These are phyloP conservation scores for Sarocladium brachiariae DNA, from an alignment of 2,329 filamentous ascomycete species.

Conservation along the genomic window DNA sequence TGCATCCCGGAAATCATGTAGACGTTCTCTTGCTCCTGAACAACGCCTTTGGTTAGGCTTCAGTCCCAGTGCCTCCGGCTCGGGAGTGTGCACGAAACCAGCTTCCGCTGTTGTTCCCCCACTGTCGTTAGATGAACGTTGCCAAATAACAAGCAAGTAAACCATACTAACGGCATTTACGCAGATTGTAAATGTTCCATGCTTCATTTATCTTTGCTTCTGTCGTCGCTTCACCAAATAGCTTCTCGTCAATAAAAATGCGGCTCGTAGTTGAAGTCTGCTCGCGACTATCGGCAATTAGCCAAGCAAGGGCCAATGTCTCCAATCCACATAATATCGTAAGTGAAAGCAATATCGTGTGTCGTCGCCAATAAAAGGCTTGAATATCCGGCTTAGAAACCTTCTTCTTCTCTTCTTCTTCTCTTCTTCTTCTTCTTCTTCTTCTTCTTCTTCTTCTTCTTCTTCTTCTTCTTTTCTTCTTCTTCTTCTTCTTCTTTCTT, in stretches of 20 bases:
- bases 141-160: not conserved
- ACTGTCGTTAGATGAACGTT: not conserved
- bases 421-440: not conserved
- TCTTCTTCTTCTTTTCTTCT: not conserved
- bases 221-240: not conserved
- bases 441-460: not conserved
- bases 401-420: not conserved
- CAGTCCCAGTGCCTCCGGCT: not conserved
- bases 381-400: not conserved
- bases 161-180: not conserved
- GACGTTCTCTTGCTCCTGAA: not conserved
- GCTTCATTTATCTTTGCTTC: not conserved
- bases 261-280: not conserved
- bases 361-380: not conserved
- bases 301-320: not conserved
- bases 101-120: not conserved
- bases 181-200: not conserved
- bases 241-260: not conserved
- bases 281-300: not conserved
- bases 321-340: not conserved
- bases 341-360: not conserved
- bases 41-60: not conserved
- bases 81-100: not conserved
- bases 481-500: too few species aligned
- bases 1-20: conserved; percentile 5